phyloP scores from a whole-genome alignment of 495 filamentous ascomycete species.

The Podospora didyma region DNA sequence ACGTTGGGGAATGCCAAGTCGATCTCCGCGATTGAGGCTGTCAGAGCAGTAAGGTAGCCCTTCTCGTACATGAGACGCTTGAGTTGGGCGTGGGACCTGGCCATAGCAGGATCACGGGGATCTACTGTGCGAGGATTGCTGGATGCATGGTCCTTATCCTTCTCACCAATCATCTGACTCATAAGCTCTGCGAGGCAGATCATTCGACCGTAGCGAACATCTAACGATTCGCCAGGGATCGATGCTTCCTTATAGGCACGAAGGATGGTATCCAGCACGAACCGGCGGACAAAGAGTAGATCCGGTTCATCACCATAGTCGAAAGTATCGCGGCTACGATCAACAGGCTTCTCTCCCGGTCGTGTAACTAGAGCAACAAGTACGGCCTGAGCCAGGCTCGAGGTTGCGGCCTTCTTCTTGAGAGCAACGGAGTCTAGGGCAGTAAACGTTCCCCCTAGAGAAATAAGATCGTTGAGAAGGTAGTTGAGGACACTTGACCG shows the following conservation, averaged over 20 bases:
- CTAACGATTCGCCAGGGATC: conserved; percentile 71
- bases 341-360: conserved; percentile 70
- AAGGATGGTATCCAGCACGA: conserved; percentile 88
- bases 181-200: conserved; percentile 86
- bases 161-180: conserved; percentile 81
- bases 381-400: conserved; percentile 76
- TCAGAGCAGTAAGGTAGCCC: conserved; percentile 82
- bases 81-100: conserved; percentile 64
- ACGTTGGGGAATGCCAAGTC: conserved; percentile 92
- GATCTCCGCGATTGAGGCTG: conserved; percentile 89
- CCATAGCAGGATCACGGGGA: conserved; percentile 17
- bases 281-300: conserved; percentile 85
- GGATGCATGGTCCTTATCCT: conserved; percentile 51
- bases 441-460: conserved; percentile 63
- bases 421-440: conserved; percentile 68
- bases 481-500: conserved; percentile 92
- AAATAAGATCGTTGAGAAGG: conserved; percentile 79
- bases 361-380: conserved; percentile 83
- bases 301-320: conserved; percentile 80
- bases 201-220: conserved; percentile 81
- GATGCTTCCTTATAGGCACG: conserved; percentile 90
- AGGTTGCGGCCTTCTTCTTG: conserved; percentile 81
- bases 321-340: conserved; percentile 42
- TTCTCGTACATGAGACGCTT: conserved; percentile 97
- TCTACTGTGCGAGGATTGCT: conserved; percentile 37